Base-by-base conservation (phyloP, 2,329 filamentous ascomycete genomes). In the Endothia cerciana region DNA sequence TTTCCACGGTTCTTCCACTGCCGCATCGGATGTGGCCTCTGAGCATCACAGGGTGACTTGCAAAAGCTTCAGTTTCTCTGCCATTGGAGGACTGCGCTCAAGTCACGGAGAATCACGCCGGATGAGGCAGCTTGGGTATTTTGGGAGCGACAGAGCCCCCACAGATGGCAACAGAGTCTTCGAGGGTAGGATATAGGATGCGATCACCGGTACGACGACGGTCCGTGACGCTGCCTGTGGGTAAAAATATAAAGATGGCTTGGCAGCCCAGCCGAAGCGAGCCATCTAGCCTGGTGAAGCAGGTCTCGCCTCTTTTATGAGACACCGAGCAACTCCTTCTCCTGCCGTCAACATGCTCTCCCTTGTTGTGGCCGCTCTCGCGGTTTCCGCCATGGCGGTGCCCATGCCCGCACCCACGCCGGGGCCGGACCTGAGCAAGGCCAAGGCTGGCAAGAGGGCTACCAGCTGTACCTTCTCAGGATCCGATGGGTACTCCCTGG, bases 381-480 rank as follows among this genome's bases (percentile, higher is more conserved):
- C 64, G 64, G 66, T 63, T 41, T 61, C 66, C 60, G 60, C 33
- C 57, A 53, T 66, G 60, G 66, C 63, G 11, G 57, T 55, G 36
- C 67, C 67, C 11, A 41, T 65, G 49, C 64, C 65, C 33, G 45
- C 45, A 13, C 56, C 56, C 51, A 67, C 65, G 17, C 60, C 65
- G 15, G 55, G 43, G 33, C 60, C 65, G 25, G 63, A 65, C 36
- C 45, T 66, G 30, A 40, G 22, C 36, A 56, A 56, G 51, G 61
- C 61, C 51, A 56, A 47, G 38, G 51, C 57, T 45, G 57, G 17
- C 25, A 63, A 60, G 38, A 68, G 65, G n/a, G 68, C 67, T 19
- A 72, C 69, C 4, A 66, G 69, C 69, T 89, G 86, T 76, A 87
- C 84, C 17, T 87, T 88, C 73, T 84, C 80, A 41, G 79, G 81